Evolutionary conservation across 805 yeast genomes (phyloP).

Genomic region (Grigorovia jiainica): DNA sequence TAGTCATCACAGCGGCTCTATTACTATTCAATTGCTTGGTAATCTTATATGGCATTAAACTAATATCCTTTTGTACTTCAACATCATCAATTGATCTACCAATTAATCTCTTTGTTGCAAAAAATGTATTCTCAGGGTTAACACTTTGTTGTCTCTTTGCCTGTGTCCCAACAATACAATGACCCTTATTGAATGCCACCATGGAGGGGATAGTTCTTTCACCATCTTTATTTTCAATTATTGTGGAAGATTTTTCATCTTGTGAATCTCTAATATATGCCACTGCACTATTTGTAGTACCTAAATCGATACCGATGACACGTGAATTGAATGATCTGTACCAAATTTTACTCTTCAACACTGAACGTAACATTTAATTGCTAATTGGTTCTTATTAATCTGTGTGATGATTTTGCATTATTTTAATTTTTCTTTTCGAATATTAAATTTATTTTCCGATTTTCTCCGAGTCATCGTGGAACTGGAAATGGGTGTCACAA

Average conservation of each 20-base stretch:
- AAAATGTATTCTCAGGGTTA: constrained; percentile 69
- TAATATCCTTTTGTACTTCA: constrained; percentile 61
- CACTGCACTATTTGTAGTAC: constrained; percentile 82
- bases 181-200: constrained; percentile 48
- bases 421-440: neutral
- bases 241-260: constrained; percentile 55
- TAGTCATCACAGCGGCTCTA: constrained; percentile 57
- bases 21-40: constrained; percentile 42
- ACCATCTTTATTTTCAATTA: constrained; percentile 67
- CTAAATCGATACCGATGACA: constrained; percentile 74
- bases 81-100: constrained; percentile 62
- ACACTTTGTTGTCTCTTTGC: constrained; percentile 73
- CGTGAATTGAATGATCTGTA: constrained; percentile 5
- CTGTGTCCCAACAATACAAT: constrained; percentile 46
- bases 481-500: too few relatives aligned
- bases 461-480: too few relatives aligned
- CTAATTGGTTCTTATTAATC: too few relatives aligned
- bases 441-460: too few relatives aligned
- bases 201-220: constrained; percentile 72
- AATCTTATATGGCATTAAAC: constrained; percentile 54
- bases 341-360: neutral
- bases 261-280: constrained; percentile 36
- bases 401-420: too few relatives aligned
- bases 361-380: neutral
- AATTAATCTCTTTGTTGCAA: constrained; percentile 72